A percentile compares a stretch with the other conserved stretches of the same genome.
Conservation (phyloP, 495 filamentous ascomycete genomes). For the Hyphodiscus hymeniophilus region DNA sequence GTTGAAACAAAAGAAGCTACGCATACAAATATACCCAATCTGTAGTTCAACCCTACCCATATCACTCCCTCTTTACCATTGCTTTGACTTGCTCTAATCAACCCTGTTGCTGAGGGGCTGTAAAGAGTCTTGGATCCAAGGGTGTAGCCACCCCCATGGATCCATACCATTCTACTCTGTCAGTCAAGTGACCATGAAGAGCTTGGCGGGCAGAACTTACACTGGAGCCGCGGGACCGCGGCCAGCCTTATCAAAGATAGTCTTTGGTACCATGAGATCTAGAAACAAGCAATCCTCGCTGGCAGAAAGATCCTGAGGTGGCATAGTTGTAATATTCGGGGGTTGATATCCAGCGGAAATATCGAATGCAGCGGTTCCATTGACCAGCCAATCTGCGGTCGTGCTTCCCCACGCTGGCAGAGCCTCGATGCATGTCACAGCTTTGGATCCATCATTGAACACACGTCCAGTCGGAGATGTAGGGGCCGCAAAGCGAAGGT, state of each 20-base stretch:
- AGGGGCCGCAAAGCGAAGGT: conserved; percentile 44
- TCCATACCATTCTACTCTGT: conserved; percentile 38
- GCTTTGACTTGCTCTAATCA: conserved; percentile 36
- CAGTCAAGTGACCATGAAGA: not conserved
- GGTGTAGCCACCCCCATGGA: conserved; percentile 53
- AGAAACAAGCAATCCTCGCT: conserved; percentile 41
- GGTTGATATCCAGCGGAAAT: conserved; percentile 8
- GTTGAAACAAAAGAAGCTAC: not conserved
- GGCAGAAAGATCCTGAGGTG: not conserved
- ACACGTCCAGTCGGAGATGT: conserved; percentile 21
- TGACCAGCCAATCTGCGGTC: conserved; percentile 1
- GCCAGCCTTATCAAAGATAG: conserved; percentile 30
- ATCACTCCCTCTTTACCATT: conserved; percentile 41
- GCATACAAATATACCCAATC: conserved; percentile 28
- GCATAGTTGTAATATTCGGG: conserved; percentile 9
- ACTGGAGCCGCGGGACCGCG: conserved; percentile 5
- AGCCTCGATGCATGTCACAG: conserved; percentile 2
- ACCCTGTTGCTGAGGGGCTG: conserved; percentile 34
- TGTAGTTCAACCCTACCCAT: conserved; percentile 57
- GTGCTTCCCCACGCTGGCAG: conserved; percentile 3
- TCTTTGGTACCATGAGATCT: conserved; percentile 42
- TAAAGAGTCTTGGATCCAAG: conserved; percentile 41
- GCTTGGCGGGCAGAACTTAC: conserved; percentile 5
- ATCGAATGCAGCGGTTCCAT: conserved; percentile 2
- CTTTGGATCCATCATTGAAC: conserved; percentile 11